These are phyloP conservation scores for Jatropha multifida DNA, from an alignment of 441 rosid species.

Conservation along the genomic window DNA sequence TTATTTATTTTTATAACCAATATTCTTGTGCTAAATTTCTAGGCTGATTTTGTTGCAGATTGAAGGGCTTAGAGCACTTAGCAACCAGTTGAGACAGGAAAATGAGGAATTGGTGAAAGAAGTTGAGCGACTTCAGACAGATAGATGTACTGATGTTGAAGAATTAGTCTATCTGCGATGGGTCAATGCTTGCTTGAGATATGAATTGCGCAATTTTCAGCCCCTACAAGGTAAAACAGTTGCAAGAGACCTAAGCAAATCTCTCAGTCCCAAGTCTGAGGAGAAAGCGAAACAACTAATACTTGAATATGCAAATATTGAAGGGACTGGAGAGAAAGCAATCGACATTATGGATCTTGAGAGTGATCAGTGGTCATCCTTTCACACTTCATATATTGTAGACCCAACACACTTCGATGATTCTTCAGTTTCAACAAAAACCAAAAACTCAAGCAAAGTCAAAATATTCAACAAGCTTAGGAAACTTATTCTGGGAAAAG, in stretches of 20 bases:
- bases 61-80: conserved; percentile 46
- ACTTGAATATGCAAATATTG: conserved; percentile 66
- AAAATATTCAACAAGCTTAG: conserved; percentile 62
- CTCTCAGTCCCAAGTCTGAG: conserved; percentile 75
- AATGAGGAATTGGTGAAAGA: conserved; percentile 55
- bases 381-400: conserved; percentile 51
- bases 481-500: conserved; percentile 63
- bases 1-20: background rate
- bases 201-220: conserved; percentile 71
- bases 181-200: conserved; percentile 87
- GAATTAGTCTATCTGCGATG: conserved; percentile 81
- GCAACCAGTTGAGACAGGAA: conserved; percentile 43
- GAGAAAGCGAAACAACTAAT: conserved; percentile 76
- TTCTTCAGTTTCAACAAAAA: conserved; percentile 42
- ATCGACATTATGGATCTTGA: conserved; percentile 37
- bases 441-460: conserved; percentile 39
- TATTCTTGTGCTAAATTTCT: conserved; percentile 13
- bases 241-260: conserved; percentile 82
- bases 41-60: conserved; percentile 39
- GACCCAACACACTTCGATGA: conserved; percentile 56
- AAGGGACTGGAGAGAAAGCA: conserved; percentile 43
- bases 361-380: conserved; percentile 62
- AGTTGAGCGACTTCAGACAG: conserved; percentile 65
- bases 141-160: conserved; percentile 63
- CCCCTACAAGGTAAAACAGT: conserved; percentile 60